Percentiles rank a stretch among this genome's conserved stretches.
These are phyloP conservation scores for Blastocrithidia nonstop DNA, from an alignment of 208 protist species.

Conservation along the genomic window DNA sequence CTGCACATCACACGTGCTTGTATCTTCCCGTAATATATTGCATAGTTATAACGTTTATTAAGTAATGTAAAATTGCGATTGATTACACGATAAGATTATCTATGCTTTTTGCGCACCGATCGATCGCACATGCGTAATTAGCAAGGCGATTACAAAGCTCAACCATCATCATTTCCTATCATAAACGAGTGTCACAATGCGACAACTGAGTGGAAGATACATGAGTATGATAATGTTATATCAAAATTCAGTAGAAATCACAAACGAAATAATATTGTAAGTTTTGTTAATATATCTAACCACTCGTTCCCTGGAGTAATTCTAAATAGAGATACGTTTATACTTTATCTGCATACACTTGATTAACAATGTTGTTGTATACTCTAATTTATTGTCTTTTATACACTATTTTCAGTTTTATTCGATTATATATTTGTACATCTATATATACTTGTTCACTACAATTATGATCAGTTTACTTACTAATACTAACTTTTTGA, in stretches of 20 bases:
- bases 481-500: too few relatives aligned
- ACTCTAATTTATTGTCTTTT: neutral
- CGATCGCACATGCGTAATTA: constrained; percentile 16
- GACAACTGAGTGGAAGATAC: neutral
- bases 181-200: constrained; percentile 5
- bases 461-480: neutral
- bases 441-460: neutral
- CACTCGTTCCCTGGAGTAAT: constrained; percentile 9
- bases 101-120: constrained; percentile 18
- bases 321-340: constrained; percentile 8
- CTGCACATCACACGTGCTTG: neutral
- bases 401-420: neutral
- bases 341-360: neutral
- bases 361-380: neutral
- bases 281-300: constrained; percentile 23
- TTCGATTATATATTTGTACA: neutral
- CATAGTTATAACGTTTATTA: neutral
- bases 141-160: constrained; percentile 4
- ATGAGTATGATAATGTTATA: neutral
- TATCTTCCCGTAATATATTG: too few relatives aligned
- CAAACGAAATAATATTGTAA: constrained; percentile 14
- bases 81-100: constrained; percentile 7
- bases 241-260: neutral
- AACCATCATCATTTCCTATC: constrained; percentile 6
- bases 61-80: constrained; percentile 12